Evolutionary conservation across 345 rosid genomes (phyloP).

Genomic region (Hibiscus mutabilis): DNA sequence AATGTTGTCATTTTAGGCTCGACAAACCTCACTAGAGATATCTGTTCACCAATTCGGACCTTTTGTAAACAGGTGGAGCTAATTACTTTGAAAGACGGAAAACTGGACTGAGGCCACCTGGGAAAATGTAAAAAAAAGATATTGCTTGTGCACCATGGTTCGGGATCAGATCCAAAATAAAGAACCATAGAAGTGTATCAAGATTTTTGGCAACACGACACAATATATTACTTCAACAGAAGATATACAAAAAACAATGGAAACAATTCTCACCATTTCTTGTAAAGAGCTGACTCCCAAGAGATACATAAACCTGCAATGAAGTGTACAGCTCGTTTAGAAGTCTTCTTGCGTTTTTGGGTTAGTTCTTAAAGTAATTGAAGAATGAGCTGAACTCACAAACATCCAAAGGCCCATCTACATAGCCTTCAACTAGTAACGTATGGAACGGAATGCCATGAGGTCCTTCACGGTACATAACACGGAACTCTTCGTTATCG

Average conservation of each 20-base stretch:
- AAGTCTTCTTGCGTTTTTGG: not conserved
- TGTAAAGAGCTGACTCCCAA: conserved; percentile 67
- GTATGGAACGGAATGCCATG: conserved; percentile 75
- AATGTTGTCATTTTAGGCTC: not conserved
- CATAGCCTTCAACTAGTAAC: conserved; percentile 88
- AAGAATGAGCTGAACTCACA: conserved; percentile 44
- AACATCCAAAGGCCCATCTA: conserved; percentile 74
- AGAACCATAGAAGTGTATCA: not conserved
- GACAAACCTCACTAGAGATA: conserved; percentile 72
- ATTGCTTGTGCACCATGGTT: not conserved
- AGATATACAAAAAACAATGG: not conserved
- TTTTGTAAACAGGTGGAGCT: conserved; percentile 49
- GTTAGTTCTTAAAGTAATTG: conserved; percentile 7
- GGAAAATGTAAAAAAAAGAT: conserved; percentile 2
- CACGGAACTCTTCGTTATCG: conserved; percentile 70
- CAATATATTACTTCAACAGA: not conserved
- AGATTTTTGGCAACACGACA: not conserved
- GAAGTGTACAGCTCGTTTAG: conserved; percentile 9
- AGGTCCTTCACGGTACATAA: conserved; percentile 92
- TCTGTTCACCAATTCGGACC: conserved; percentile 56
- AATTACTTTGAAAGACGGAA: conserved; percentile 64
- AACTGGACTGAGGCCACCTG: conserved; percentile 87
- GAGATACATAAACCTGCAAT: conserved; percentile 78
- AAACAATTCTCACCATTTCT: conserved; percentile 62
- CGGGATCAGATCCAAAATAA: not conserved